These are phyloP conservation scores for Sporormia fimetaria DNA, from an alignment of 495 filamentous ascomycete genomes.

Conservation along the genomic window DNA sequence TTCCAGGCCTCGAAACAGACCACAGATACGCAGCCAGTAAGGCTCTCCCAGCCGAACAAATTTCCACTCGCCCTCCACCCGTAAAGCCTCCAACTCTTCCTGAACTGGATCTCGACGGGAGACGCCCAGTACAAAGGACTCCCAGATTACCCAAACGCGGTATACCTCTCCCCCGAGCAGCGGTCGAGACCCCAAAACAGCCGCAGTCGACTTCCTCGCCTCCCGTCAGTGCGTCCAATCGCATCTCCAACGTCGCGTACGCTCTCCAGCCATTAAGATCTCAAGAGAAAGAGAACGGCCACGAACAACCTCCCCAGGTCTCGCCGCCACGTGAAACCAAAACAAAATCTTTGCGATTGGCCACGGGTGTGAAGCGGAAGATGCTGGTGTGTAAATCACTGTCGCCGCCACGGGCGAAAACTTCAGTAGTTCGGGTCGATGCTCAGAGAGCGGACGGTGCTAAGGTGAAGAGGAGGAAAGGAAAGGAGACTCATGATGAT, in stretches of 20 bases:
- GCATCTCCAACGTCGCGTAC: constrained; percentile 9
- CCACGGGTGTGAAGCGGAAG: constrained; percentile 6
- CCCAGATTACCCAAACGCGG: constrained; percentile 4
- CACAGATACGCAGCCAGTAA: no score
- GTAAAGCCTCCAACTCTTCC: no score
- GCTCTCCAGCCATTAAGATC: neutral
- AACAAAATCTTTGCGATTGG: constrained; percentile 19
- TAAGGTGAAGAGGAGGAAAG: constrained; percentile 5
- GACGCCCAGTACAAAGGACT: neutral
- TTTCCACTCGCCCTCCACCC: no score
- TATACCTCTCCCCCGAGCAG: constrained; percentile 3
- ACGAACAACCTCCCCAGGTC: constrained; percentile 1
- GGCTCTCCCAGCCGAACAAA: no score
- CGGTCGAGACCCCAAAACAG: neutral
- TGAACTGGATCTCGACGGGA: no score
- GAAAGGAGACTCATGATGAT: neutral
- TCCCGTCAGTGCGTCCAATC: constrained; percentile 19
- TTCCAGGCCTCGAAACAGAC: no score
- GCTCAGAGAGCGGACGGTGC: no score
- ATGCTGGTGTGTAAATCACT: constrained; percentile 17
- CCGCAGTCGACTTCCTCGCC: constrained; percentile 13
- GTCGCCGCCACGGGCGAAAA: neutral
- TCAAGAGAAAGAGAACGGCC: neutral
- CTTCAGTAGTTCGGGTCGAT: no score
- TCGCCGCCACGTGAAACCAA: constrained; percentile 15